Evolutionary conservation across 352 stramenopile species (phyloP).

Genomic region (Elongisporangium anandrum): DNA sequence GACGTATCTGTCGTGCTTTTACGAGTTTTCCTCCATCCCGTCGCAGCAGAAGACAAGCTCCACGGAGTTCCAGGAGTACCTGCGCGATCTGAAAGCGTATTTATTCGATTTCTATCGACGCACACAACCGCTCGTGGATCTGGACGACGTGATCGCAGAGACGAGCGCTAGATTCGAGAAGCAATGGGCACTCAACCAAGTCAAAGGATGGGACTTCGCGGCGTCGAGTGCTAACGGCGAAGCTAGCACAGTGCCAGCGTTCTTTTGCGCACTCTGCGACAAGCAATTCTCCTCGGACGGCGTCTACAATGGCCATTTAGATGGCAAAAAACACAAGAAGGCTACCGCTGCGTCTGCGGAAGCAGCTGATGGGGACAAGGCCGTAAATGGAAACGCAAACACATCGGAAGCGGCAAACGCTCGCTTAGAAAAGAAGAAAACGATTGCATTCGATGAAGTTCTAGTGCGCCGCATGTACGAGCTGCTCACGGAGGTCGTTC

Average conservation of each 20-base stretch:
- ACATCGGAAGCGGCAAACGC: background rate
- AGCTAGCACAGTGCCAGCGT: slow-evolving; percentile 9
- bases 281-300: slow-evolving; percentile 74
- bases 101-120: slow-evolving; percentile 84
- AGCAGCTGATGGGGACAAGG: slow-evolving; percentile 1
- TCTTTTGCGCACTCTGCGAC: slow-evolving; percentile 63
- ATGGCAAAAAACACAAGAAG: slow-evolving; percentile 81
- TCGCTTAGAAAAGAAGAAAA: slow-evolving; percentile 13
- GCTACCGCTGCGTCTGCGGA: slow-evolving; percentile 21
- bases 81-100: slow-evolving; percentile 75
- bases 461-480: slow-evolving; percentile 69
- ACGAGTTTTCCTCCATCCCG: slow-evolving; percentile 60
- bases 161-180: slow-evolving; percentile 83
- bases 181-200: slow-evolving; percentile 57
- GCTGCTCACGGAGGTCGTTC: slow-evolving; percentile 78
- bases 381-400: slow-evolving; percentile 4
- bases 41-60: slow-evolving; percentile 54
- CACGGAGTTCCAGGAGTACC: slow-evolving; percentile 54
- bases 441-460: slow-evolving; percentile 67
- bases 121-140: slow-evolving; percentile 83
- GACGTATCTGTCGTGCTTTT: slow-evolving; percentile 63
- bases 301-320: slow-evolving; percentile 69
- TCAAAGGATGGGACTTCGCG: slow-evolving; percentile 50
- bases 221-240: slow-evolving; percentile 4
- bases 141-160: slow-evolving; percentile 83